Conservation (phyloP, 768 basidiomycete genomes). For the Trametes cinnabarina region DNA sequence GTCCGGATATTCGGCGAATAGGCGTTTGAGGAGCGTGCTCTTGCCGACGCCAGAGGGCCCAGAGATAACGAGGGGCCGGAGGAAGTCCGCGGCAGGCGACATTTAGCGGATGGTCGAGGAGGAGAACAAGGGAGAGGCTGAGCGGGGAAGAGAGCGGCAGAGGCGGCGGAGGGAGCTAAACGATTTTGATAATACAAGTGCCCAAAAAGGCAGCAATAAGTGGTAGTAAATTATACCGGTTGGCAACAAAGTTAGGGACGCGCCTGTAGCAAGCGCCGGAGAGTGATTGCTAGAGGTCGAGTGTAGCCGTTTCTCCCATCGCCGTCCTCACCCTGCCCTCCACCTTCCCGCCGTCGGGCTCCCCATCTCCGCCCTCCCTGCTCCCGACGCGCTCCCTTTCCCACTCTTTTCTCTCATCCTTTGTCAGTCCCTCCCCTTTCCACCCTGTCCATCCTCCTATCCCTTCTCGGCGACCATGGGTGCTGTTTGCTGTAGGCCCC, state of each 20-base stretch:
- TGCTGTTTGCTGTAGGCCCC: slow-evolving; percentile 80
- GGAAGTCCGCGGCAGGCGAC: slow-evolving; percentile 39
- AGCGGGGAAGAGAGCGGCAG: slow-evolving; percentile 3
- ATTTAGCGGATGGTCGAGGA: slow-evolving; percentile 18
- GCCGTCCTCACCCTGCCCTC: not conserved
- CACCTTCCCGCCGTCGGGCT: slow-evolving; percentile 16
- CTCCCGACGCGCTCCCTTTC: slow-evolving; percentile 2
- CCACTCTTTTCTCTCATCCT: slow-evolving; percentile 7
- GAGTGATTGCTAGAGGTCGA: slow-evolving; percentile 1
- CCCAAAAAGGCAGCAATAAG: not conserved
- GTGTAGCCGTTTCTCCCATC: not conserved
- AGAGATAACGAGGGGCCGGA: slow-evolving; percentile 81
- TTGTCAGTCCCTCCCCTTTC: slow-evolving; percentile 1
- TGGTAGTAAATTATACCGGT: no score
- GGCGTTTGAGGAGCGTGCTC: slow-evolving; percentile 79
- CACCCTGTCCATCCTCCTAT: slow-evolving; percentile 14
- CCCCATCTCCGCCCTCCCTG: slow-evolving; percentile 11
- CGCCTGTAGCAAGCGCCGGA: not conserved
- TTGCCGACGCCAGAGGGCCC: slow-evolving; percentile 95
- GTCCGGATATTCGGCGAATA: slow-evolving; percentile 79
- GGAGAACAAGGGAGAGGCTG: slow-evolving; percentile 14
- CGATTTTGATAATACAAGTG: slow-evolving; percentile 8
- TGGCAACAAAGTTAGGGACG: not conserved
- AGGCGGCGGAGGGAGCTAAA: not conserved
- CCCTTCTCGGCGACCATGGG: slow-evolving; percentile 53